Evolutionary conservation across 768 basidiomycete species (phyloP).

Genomic region (Lyophyllum shimeji): DNA sequence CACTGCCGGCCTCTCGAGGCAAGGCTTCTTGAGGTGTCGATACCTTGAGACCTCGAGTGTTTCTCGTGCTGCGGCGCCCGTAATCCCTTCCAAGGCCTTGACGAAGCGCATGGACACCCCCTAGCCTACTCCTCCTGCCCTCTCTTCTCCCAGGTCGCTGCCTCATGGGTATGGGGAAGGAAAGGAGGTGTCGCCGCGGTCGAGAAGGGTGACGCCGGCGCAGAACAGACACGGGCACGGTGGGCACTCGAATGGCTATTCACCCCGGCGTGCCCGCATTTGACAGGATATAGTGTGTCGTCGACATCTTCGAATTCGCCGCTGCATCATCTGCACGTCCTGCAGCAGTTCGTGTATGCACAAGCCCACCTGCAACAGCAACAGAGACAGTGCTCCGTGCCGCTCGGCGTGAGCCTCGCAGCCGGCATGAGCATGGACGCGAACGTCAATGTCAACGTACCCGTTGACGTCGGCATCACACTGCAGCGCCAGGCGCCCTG

Average conservation of each 20-base stretch:
- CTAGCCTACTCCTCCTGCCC: no score
- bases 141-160: no score
- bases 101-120: no score
- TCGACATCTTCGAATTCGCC: conserved; percentile 19
- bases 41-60: no score
- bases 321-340: conserved; percentile 23
- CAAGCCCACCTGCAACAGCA: no score
- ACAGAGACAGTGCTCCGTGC: neutral
- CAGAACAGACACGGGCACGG: neutral
- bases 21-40: no score
- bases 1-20: no score
- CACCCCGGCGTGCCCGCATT: conserved; percentile 33
- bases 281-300: conserved; percentile 33
- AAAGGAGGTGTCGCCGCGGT: conserved; percentile 4
- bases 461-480: neutral
- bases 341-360: conserved; percentile 11
- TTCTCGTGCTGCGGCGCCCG: no score
- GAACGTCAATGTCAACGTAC: neutral
- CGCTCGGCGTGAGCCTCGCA: neutral
- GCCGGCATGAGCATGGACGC: no score
- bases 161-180: neutral
- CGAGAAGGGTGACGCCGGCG: conserved; percentile 10
- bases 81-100: no score
- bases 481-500: conserved; percentile 19
- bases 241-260: neutral